Base-by-base conservation (phyloP, 176 grass and related monocot genomes). In the Carex pumila region DNA sequence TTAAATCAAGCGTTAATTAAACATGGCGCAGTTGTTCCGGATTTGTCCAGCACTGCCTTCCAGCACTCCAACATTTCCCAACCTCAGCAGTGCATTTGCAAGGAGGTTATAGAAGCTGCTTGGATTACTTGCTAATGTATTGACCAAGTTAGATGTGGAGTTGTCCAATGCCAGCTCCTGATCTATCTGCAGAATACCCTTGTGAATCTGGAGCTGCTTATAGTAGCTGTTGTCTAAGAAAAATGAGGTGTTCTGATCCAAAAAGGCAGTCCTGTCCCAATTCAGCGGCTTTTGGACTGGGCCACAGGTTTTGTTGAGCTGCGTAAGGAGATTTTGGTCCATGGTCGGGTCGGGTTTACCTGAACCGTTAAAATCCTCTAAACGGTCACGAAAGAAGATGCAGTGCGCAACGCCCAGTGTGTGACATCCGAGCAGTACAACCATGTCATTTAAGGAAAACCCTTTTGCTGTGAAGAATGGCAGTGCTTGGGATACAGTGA, bases 401-500 rank as follows among this genome's bases (percentile, higher is more conserved):
- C 89, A 91, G 73, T 88, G 89, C 7, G 85, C 82, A 29, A 69
- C 87, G 34, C 87, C 92, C 49, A 91, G 80, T 15, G 89, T 91
- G 75, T 94, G 92, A n/a, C 19, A 71, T 29, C 92, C 87, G 52
- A 89, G 50, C 85, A 94, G 92, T 58, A 89, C 32, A 21, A 94
- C 85, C 12, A 85, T 76, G 83, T 92, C 90, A 39, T 91, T 88
- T 5, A 61, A 61, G 2, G 83, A 29, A 71, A 94, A 72, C 0
- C 83, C 87, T 32, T 78, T 94, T 4, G 80, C 36, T 18, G 68
- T 71, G 82, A 93, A 93, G 84, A 62, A 47, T 17, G 17, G 12
- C 11, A 87, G 81, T 25, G 71, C 75, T 68, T 75, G 52, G 11
- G 65, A 59, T 59, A 91, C 62, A 12, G 17, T 37, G 8, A 84